Base-by-base conservation (phyloP, 1,284 basidiomycete genomes). In the Acaromyces ingoldii region DNA sequence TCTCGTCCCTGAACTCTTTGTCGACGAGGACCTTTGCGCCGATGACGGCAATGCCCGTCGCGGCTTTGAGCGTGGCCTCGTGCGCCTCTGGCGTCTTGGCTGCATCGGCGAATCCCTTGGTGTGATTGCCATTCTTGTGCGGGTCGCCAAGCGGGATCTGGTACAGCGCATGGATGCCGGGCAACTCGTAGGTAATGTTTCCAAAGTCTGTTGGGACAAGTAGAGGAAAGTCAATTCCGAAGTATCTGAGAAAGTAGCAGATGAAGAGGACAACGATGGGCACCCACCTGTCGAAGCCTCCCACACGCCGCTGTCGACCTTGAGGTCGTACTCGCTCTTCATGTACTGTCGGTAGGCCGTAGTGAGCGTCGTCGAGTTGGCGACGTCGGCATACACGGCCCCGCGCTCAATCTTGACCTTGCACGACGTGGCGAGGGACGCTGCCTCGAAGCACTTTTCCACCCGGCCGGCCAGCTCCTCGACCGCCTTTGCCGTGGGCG, bases 341-440 rank as follows among this genome's bases (percentile, higher is more conserved):
- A 77, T 58, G 30, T 70, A 62, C 11, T 49, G 36, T 1, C 56
- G 60, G 52, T 75, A 77, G 26, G 60, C 59, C 3, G 40, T 48
- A 0, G 58, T 56, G n/a, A 61, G 46, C 10, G 48, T 51, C 0
- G 47, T 45, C 22, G 65, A 66, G 36, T 76, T 71, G 42, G 63
- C 55, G 29, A 76, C 64, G 45, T 78, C 76, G 4, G 65, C 60
- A 40, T 77, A 75, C 15, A 68, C 53, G 11, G 62, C 53, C 28
- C 70, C 63, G 50, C 61, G 59, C 7, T 60, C 54, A 49, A 85
- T 73, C 41, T 82, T 79, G 49, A 84, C 77, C 43, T 76, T 79
- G 72, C 87, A 89, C 2, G 81, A 82, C 2, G 87, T 87, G 1
- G 86, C 85, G 25, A 82, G 76, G 5, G 82, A 82, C 2, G 84